Base-by-base conservation (phyloP, 2,329 filamentous ascomycete species). In the Lanzia echinophila region DNA sequence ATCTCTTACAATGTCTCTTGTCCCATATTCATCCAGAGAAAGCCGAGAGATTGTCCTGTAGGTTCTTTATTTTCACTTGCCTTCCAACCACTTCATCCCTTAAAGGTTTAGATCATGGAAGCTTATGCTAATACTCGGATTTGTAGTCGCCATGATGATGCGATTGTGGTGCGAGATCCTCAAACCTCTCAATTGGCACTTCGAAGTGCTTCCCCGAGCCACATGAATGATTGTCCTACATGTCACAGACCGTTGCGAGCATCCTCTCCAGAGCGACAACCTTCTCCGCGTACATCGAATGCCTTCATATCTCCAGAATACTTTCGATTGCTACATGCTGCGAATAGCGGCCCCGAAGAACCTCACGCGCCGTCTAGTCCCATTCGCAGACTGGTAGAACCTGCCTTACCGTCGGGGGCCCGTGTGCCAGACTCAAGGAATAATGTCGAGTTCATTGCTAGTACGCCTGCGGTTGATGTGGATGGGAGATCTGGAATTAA, bases 161-260 rank as follows among this genome's bases (percentile, higher is more conserved):
- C 91, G 20, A 84, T 99, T 54, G 94, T 99, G 43, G 84, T 97
- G 36, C 91, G 88, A 66, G 92, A 99, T 72, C 87, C 84, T 45
- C 78, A 83, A 31, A 96, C 91, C 6, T 86, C 86, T 59, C 88
- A 91, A 63, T 82, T 99, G 60, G 89, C 90, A 62, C 86, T 96
- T 49, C 86, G 88, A 57, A 84, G 79, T 62, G 75, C 78, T 34
- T 73, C 79, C 20, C 55, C 70, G 69, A 50, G 70, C 31, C 65
- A 90, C 55, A 58, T 91, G 54, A 81, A 82, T 55, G 83, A 91
- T 66, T 99, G 95, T 67, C 94, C 95, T 15, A 66, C 66, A 54
- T 69, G 67, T 50, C 63, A 68, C 47, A 64, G 64, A 56, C 63
- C 67, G 24, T 60, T 68, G 39, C 65, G 65, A 56, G 84, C 70